Evolutionary conservation across 1,139 yeast species (phyloP), one percentile per base, ranked within the genome.

Genomic region (Pichia sp.): DNA sequence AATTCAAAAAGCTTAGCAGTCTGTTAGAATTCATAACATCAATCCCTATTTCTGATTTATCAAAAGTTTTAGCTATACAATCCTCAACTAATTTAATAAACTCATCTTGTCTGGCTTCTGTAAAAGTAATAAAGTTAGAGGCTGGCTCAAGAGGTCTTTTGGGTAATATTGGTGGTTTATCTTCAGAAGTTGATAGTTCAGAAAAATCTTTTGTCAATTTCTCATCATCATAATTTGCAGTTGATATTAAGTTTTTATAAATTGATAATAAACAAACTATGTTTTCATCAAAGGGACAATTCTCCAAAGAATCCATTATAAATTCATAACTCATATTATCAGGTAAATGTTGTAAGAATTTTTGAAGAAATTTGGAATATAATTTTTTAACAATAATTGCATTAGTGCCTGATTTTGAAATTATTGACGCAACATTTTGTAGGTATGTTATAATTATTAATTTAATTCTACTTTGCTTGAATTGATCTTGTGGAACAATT

Each of bases 201-300:
- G 20, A 3, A 6, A 49, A 33, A 31, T 31, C 36, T 12, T 34
- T 37, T 8, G 50, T 40, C 12, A 54, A 29, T 4, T 43, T 43
- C 20, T 49, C 43, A 25, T 24, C 32, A 23, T 47, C 51, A 9
- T 49, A 45, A 40, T 53, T 64, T 11, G 54, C 55, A 49, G 70
- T 65, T 28, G 70, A 23, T 37, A 57, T 40, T 31, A 87, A 68
- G 51, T 80, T 85, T 59, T 84, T 87, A 55, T 87, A 70, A 27
- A 86, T 76, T 3, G 82, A 78, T 16, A 86, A 71, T 41, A 82
- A 66, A 3, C 78, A 78, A 27, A 80, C 71, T 53, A 80, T 78
- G 24, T 77, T 74, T 37, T 71, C 70, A 36, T 72, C 76, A 59
- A 71, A 80, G 2, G 96, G 95, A 58, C 95, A 86, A 46, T 75